These are phyloP conservation scores for Tuber borchii DNA, from an alignment of 495 filamentous ascomycete species.

Conservation along the genomic window DNA sequence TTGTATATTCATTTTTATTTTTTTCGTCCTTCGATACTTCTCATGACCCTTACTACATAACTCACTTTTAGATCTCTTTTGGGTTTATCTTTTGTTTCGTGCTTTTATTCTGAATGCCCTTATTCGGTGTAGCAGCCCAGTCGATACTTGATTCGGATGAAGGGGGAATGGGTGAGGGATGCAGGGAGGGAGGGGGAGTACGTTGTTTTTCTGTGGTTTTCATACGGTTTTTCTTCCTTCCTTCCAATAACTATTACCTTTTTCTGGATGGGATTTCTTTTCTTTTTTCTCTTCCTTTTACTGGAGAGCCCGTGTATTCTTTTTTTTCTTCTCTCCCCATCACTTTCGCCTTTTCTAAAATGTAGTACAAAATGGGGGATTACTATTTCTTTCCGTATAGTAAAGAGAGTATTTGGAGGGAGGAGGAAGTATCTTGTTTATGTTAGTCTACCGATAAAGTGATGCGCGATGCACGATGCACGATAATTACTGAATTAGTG, in stretches of 20 bases:
- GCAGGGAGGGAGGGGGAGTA: neutral
- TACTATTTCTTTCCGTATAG: neutral
- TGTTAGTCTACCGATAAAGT: neutral
- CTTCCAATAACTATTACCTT: neutral
- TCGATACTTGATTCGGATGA: neutral
- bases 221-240: neutral
- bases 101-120: neutral
- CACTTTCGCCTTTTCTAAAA: neutral
- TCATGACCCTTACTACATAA: neutral
- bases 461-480: neutral
- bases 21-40: neutral
- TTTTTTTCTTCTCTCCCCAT: neutral
- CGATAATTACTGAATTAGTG: neutral
- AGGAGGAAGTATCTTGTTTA: neutral
- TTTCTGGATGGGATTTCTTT: neutral
- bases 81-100: neutral
- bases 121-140: neutral
- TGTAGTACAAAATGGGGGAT: neutral
- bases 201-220: neutral
- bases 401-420: neutral
- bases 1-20: neutral
- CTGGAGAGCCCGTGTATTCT: neutral
- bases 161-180: neutral
- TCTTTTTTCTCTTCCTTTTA: neutral
- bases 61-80: constrained; percentile 1